Evolutionary conservation across 116 monocot genomes (phyloP).

Genomic region (Posidonia oceanica): DNA sequence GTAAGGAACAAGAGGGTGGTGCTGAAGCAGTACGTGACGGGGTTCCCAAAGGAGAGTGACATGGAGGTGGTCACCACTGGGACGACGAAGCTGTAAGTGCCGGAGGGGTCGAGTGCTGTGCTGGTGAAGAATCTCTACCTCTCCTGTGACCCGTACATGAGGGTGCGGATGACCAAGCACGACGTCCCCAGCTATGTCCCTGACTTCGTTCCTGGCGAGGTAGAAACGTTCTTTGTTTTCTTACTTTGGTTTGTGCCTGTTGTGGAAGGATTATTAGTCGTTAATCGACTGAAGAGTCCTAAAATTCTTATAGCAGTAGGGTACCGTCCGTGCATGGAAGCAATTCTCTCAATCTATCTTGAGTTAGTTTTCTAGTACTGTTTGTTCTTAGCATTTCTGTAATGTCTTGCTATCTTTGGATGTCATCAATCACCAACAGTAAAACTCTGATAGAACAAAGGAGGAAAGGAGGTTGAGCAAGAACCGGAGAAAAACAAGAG

Average conservation of each 20-base stretch:
- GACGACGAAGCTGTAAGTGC: conserved; percentile 15
- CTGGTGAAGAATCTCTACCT: conserved; percentile 76
- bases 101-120: conserved; percentile 31
- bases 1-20: conserved; percentile 17
- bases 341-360: too few relatives aligned
- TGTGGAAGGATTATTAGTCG: too few relatives aligned
- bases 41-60: conserved; percentile 25
- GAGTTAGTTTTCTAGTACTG: too few relatives aligned
- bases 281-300: background rate
- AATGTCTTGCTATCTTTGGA: too few relatives aligned
- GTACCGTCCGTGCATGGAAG: too few relatives aligned
- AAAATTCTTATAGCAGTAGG: background rate
- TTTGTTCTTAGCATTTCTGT: too few relatives aligned
- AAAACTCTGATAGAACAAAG: too few relatives aligned
- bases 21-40: conserved; percentile 15
- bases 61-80: conserved; percentile 32
- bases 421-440: too few relatives aligned
- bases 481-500: too few relatives aligned
- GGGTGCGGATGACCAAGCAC: conserved; percentile 36
- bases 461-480: too few relatives aligned
- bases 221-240: too few relatives aligned
- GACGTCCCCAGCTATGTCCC: conserved; percentile 16
- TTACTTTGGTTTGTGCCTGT: too few relatives aligned
- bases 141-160: conserved; percentile 80
- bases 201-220: conserved; percentile 32